Conservation (phyloP, 805 yeast genomes). For the Kuraishia borneana region DNA sequence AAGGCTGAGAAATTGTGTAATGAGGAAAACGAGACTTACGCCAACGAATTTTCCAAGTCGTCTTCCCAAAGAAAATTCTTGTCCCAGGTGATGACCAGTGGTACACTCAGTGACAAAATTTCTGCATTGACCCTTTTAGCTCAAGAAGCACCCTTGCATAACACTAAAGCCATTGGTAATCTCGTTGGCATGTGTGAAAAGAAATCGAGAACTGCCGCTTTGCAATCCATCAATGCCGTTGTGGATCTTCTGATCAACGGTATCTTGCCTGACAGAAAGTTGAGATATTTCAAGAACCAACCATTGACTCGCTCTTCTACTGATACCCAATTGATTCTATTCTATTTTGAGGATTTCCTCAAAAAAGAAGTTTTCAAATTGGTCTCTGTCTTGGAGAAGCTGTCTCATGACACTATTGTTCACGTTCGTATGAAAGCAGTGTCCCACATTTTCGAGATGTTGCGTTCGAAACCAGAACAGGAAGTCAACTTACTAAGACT, state of each 20-base stretch:
- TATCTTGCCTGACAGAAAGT: constrained; percentile 75
- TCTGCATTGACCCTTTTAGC: constrained; percentile 86
- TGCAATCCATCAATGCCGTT: constrained; percentile 81
- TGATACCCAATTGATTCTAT: constrained; percentile 52
- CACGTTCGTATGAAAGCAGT: constrained; percentile 76
- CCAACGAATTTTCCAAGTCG: constrained; percentile 61
- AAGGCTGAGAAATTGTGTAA: constrained; percentile 60
- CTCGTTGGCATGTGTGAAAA: constrained; percentile 72
- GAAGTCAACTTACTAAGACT: constrained; percentile 82
- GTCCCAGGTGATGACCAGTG: constrained; percentile 77
- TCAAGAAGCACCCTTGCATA: constrained; percentile 93
- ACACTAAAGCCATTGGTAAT: constrained; percentile 72
- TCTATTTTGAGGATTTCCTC: constrained; percentile 83
- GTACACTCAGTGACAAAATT: constrained; percentile 92
- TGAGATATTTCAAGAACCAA: constrained; percentile 71
- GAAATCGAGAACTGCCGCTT: constrained; percentile 86
- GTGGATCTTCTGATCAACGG: constrained; percentile 83
- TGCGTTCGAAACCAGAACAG: constrained; percentile 89
- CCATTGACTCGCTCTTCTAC: constrained; percentile 35
- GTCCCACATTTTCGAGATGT: constrained; percentile 65
- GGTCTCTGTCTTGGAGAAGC: constrained; percentile 62
- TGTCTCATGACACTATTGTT: constrained; percentile 85
- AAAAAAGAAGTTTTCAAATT: constrained; percentile 69
- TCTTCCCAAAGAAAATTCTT: constrained; percentile 80
- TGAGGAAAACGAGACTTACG: constrained; percentile 59